phyloP scores from a whole-genome alignment of 345 rosid species.

The Ceriops decandra region DNA sequence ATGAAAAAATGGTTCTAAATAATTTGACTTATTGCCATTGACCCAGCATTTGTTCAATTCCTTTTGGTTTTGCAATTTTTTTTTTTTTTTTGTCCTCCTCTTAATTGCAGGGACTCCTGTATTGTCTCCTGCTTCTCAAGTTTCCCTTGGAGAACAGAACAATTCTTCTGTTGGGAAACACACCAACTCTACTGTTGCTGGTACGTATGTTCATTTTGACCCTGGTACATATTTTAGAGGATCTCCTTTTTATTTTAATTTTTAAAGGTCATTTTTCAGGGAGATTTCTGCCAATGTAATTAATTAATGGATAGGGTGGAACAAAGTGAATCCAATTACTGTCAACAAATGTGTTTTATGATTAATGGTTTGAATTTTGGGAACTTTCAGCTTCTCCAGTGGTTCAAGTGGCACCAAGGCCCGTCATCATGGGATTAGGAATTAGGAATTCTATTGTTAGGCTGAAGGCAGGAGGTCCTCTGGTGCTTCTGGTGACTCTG shows the following conservation, averaged over 20 bases:
- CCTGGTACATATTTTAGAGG: neutral
- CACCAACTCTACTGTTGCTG: slow-evolving; percentile 39
- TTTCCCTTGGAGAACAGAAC: slow-evolving; percentile 21
- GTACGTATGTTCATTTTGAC: neutral
- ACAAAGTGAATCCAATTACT: too few species aligned
- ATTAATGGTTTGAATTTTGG: too few species aligned
- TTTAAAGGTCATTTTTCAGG: too few species aligned
- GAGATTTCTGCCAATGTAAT: too few species aligned
- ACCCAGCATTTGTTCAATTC: neutral
- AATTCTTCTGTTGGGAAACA: slow-evolving; percentile 26
- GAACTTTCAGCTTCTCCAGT: slow-evolving; percentile 41
- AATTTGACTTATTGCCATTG: too few species aligned
- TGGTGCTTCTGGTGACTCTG: slow-evolving; percentile 22
- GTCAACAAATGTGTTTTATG: too few species aligned
- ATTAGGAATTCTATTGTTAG: slow-evolving; percentile 23
- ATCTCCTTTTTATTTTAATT: neutral
- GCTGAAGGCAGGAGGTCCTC: slow-evolving; percentile 27
- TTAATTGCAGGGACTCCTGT: slow-evolving; percentile 25
- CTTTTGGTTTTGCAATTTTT: neutral
- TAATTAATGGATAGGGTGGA: too few species aligned
- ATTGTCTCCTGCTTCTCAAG: slow-evolving; percentile 40
- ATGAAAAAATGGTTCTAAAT: neutral
- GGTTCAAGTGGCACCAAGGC: slow-evolving; percentile 42
- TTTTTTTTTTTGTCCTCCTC: neutral
- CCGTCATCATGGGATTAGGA: slow-evolving; percentile 40